Evolutionary conservation across 2,329 filamentous ascomycete genomes (phyloP), one percentile per base, ranked within the genome.

Genomic region (Exophiala alcalophila): DNA sequence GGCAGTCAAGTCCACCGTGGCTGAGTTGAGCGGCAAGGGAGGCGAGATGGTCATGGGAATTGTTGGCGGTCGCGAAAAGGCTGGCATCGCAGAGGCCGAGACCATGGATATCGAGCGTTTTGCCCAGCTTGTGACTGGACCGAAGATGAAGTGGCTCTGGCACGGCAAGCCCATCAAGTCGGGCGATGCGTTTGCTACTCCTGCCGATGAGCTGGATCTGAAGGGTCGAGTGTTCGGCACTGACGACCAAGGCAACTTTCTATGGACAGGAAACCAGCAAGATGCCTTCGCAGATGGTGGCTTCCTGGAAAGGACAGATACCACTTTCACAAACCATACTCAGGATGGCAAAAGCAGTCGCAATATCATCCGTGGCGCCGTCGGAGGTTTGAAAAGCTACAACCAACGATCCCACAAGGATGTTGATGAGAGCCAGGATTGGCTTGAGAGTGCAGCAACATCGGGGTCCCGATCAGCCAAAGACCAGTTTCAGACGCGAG

Each of bases 1-100:
- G 58, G 90, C 91, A 12, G 88, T 98, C 57, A 97, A 97, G 62
- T 94, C 88, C 3, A 96, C 91, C 0, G 86, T 97, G 32, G 89
- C 86, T 12, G 92, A 96, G 64, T 80, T 98, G 26, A 88, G 88
- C 54, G 91, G 92, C 10, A 95, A 96, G 62, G 84, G 91, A 39
- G 90, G 90, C 33, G 91, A 96, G 63, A 86, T 96, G 68, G 84
- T 96, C 32, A 88, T 94, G 72, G 90, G 88, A n/a, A 94, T 94
- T 73, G 89, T 95, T 4, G 85, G 83, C 26, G 81, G 85, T 18
- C 81, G 84, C 33, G 89, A 94, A 56, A 94, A 94, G 65, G 87
- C 83, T 42, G 87, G 88, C 3, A 90, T 97, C 53, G 85, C 86
- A 3, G 91, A 96, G 57, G 83, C 96, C 24, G 92, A 98, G 66